Evolutionary conservation across 352 stramenopile species (phyloP).

Genomic region (Phytophthora fragariaefolia): DNA sequence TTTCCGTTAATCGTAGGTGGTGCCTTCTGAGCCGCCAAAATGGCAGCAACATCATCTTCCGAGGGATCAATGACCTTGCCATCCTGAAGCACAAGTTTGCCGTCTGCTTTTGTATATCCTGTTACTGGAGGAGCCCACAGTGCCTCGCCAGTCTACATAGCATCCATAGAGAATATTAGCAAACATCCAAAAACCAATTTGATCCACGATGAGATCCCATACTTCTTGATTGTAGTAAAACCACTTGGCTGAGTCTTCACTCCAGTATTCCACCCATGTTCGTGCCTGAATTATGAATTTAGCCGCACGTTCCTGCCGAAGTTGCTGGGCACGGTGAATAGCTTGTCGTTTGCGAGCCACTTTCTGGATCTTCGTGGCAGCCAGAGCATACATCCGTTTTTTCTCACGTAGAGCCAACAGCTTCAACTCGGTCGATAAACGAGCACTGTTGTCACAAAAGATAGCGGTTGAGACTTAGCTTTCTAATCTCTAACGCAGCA

Average conservation of each 20-base stretch:
- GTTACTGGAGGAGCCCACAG: conserved; percentile 72
- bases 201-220: not conserved
- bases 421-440: conserved; percentile 75
- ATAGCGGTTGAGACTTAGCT: not conserved
- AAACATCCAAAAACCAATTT: not conserved
- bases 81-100: conserved; percentile 71
- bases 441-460: conserved; percentile 37
- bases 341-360: conserved; percentile 57
- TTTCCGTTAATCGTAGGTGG: conserved; percentile 15
- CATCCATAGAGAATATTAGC: conserved; percentile 13
- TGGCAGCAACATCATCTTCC: conserved; percentile 44
- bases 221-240: conserved; percentile 84
- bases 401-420: conserved; percentile 65
- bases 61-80: conserved; percentile 64
- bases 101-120: conserved; percentile 77
- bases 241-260: conserved; percentile 70
- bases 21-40: conserved; percentile 33
- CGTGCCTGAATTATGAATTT: conserved; percentile 56
- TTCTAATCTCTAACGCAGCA: not conserved
- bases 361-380: conserved; percentile 76
- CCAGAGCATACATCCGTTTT: conserved; percentile 54
- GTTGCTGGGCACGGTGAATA: conserved; percentile 37
- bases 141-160: conserved; percentile 62
- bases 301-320: conserved; percentile 42
- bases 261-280: conserved; percentile 81